Conservation (phyloP, 176 grass and related monocot species). For the Pontederia crassipes region DNA sequence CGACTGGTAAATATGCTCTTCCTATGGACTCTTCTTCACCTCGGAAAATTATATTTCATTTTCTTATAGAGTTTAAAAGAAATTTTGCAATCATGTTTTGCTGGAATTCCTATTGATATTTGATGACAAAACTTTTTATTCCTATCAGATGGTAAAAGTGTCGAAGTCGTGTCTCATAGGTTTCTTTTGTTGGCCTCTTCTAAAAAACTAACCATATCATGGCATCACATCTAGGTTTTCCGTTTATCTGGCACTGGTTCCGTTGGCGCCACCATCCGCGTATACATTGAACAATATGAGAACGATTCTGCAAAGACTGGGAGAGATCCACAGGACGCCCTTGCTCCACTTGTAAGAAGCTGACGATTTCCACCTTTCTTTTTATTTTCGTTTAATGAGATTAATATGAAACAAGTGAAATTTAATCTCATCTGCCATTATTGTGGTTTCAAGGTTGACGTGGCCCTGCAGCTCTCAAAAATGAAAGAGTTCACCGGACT, state of each 20-base stretch:
- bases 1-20: conserved; percentile 47
- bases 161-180: too few relatives aligned
- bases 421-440: not conserved
- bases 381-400: not conserved
- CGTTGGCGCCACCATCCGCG: conserved; percentile 77
- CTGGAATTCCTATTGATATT: too few relatives aligned
- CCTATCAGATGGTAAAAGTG: too few relatives aligned
- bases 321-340: conserved; percentile 79
- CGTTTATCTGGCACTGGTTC: conserved; percentile 92
- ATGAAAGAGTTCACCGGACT: too few relatives aligned
- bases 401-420: not conserved
- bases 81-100: too few relatives aligned
- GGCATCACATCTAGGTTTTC: conserved; percentile 46
- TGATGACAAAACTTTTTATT: too few relatives aligned
- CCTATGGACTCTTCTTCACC: not conserved
- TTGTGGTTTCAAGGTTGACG: too few relatives aligned
- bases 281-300: conserved; percentile 97
- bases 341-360: conserved; percentile 62
- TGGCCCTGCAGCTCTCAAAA: too few relatives aligned
- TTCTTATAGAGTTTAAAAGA: too few relatives aligned
- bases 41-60: not conserved
- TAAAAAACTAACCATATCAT: conserved; percentile 12
- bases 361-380: not conserved
- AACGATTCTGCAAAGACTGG: conserved; percentile 69
- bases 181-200: not conserved